Evolutionary conservation across 1,284 basidiomycete genomes (phyloP).

Genomic region (Puccinia triticina): DNA sequence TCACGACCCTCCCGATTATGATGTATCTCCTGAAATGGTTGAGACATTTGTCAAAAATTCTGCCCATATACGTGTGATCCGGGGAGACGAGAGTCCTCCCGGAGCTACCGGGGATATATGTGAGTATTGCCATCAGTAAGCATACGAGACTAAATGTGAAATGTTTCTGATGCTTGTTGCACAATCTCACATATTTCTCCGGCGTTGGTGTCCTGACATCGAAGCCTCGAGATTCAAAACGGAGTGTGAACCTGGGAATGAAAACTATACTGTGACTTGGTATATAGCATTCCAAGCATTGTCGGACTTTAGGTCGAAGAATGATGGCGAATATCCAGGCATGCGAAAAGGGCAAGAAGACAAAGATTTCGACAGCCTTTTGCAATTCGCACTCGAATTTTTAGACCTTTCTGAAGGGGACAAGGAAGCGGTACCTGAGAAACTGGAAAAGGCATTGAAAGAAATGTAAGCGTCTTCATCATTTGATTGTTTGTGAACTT

Average conservation of each 20-base stretch:
- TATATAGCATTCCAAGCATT: conserved; percentile 20
- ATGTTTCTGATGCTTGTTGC: neutral
- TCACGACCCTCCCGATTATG: conserved; percentile 56
- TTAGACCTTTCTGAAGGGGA: neutral
- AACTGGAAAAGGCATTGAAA: conserved; percentile 52
- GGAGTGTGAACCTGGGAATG: conserved; percentile 57
- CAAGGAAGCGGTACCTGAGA: conserved; percentile 41
- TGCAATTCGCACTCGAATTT: neutral
- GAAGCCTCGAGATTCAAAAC: conserved; percentile 45
- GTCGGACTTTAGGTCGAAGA: neutral
- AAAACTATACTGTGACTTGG: neutral
- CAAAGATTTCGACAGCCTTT: neutral
- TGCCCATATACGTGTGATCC: conserved; percentile 76
- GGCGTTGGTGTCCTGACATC: conserved; percentile 21
- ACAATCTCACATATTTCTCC: neutral
- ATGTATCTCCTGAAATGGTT: conserved; percentile 65
- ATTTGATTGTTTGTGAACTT: neutral
- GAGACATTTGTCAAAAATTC: conserved; percentile 89
- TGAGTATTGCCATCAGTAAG: conserved; percentile 67
- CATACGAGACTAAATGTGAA: conserved; percentile 48
- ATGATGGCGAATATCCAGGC: conserved; percentile 17
- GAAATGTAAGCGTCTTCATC: conserved; percentile 34
- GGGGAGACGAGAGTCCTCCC: conserved; percentile 70
- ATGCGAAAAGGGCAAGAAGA: conserved; percentile 27
- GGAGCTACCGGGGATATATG: conserved; percentile 62